phyloP scores from a whole-genome alignment of 2,329 filamentous ascomycete species.

The Calycina herbarum region DNA sequence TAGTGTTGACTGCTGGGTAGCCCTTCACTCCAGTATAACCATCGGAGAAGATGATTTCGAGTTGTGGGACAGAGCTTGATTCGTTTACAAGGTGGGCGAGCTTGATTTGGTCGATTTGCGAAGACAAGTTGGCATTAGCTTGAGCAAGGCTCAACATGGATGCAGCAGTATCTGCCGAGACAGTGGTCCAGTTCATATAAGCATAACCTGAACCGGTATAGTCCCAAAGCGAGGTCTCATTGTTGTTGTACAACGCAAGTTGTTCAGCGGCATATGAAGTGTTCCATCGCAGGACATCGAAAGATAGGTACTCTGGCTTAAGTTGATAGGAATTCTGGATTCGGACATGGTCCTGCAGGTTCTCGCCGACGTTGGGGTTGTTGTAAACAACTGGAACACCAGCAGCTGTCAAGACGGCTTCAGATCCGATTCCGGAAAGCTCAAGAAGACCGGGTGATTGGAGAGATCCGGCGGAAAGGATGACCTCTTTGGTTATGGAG shows the following conservation, averaged over 20 bases:
- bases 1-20: constrained; percentile 21
- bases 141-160: constrained; percentile 38
- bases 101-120: constrained; percentile 42
- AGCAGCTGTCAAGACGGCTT: constrained; percentile 44
- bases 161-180: constrained; percentile 37
- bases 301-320: constrained; percentile 21
- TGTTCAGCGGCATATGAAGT: constrained; percentile 37
- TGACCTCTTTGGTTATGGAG: constrained; percentile 43
- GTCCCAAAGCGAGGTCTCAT: constrained; percentile 25
- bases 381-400: constrained; percentile 47
- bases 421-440: constrained; percentile 51
- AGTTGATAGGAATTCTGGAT: constrained; percentile 30
- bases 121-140: constrained; percentile 34
- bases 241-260: constrained; percentile 33
- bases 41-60: constrained; percentile 42
- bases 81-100: constrained; percentile 41
- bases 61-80: constrained; percentile 22
- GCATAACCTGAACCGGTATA: constrained; percentile 39
- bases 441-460: constrained; percentile 54
- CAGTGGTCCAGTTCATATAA: constrained; percentile 45
- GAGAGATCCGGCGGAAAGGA: constrained; percentile 51
- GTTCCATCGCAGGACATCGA: constrained; percentile 28
- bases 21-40: constrained; percentile 43
- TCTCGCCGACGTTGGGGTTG: constrained; percentile 52
- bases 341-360: constrained; percentile 47